Percentiles rank a stretch among this genome's conserved stretches.
phyloP scores from a whole-genome alignment of 345 rosid species.

The Eucalyptus curtisii region DNA sequence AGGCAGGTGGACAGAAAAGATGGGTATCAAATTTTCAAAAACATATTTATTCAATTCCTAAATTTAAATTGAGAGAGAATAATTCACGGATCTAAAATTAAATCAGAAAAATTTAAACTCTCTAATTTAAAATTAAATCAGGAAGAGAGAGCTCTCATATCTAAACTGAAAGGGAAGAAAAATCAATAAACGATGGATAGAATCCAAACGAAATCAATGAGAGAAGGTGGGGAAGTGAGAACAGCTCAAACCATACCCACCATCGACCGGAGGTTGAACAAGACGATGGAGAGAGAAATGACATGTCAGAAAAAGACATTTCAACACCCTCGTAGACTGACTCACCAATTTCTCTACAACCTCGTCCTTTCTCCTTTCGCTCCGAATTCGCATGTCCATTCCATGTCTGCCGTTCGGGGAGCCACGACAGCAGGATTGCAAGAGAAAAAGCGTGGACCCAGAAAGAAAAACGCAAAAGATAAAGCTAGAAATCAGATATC shows the following conservation, averaged over 20 bases:
- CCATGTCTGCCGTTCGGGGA: neutral
- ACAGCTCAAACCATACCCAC: neutral
- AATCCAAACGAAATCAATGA: neutral
- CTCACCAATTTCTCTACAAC: neutral
- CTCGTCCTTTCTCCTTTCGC: neutral
- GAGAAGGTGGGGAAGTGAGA: neutral
- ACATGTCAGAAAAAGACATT: neutral
- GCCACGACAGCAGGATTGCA: neutral
- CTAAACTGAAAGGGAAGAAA: neutral
- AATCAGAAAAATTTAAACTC: too few species aligned
- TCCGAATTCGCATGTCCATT: neutral
- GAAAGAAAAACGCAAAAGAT: neutral
- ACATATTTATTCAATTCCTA: too few species aligned
- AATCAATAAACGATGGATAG: neutral
- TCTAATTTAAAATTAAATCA: neutral
- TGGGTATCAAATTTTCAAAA: neutral
- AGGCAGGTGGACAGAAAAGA: accelerated
- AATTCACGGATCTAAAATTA: accelerated
- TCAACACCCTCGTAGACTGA: neutral
- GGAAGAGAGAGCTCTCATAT: neutral
- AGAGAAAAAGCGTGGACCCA: neutral
- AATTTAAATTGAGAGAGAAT: too few species aligned
- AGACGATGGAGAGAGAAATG: neutral
- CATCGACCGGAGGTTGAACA: neutral
- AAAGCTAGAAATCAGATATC: neutral